Evolutionary conservation across 495 filamentous ascomycete genomes (phyloP).

Genomic region (Elaphomyces granulatus): DNA sequence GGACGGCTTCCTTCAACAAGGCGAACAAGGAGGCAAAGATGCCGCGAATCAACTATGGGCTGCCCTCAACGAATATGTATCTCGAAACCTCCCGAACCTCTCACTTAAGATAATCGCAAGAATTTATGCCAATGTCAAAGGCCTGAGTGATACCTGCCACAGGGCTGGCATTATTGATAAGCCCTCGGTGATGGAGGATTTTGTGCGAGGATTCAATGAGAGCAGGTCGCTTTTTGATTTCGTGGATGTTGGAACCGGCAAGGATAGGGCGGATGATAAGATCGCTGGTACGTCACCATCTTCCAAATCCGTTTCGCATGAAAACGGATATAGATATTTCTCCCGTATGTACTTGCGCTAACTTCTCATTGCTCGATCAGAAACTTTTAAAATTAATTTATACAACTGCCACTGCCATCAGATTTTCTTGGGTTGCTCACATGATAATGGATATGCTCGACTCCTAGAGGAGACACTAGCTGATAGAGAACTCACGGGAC

Average conservation of each 20-base stretch:
- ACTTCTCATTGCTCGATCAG: slow-evolving; percentile 25
- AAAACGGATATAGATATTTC: not conserved
- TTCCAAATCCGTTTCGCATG: not conserved
- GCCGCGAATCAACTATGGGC: slow-evolving; percentile 49
- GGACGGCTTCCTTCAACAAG: slow-evolving; percentile 46
- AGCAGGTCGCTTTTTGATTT: slow-evolving; percentile 57
- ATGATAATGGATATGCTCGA: slow-evolving; percentile 57
- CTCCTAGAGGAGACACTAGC: slow-evolving; percentile 50
- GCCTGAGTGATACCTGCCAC: slow-evolving; percentile 44
- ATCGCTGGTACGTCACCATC: slow-evolving; percentile 49
- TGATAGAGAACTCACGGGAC: slow-evolving; percentile 37
- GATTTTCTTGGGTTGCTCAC: slow-evolving; percentile 64
- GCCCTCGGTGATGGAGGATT: slow-evolving; percentile 43
- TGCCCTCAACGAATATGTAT: slow-evolving; percentile 35
- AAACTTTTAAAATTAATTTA: slow-evolving; percentile 51
- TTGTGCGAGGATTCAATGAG: slow-evolving; percentile 64
- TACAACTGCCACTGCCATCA: slow-evolving; percentile 68
- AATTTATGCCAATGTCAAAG: slow-evolving; percentile 54
- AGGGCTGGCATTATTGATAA: slow-evolving; percentile 40
- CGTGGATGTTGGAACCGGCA: slow-evolving; percentile 55
- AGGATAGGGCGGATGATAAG: slow-evolving; percentile 59
- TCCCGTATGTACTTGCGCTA: slow-evolving; percentile 4
- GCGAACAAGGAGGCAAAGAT: slow-evolving; percentile 53
- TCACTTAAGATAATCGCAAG: slow-evolving; percentile 50
- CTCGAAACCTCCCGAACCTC: slow-evolving; percentile 31